Percentiles rank a stretch among this genome's conserved stretches.
These are phyloP conservation scores for Hypomyces rosellus DNA, from an alignment of 2,329 filamentous ascomycete genomes.

Conservation along the genomic window DNA sequence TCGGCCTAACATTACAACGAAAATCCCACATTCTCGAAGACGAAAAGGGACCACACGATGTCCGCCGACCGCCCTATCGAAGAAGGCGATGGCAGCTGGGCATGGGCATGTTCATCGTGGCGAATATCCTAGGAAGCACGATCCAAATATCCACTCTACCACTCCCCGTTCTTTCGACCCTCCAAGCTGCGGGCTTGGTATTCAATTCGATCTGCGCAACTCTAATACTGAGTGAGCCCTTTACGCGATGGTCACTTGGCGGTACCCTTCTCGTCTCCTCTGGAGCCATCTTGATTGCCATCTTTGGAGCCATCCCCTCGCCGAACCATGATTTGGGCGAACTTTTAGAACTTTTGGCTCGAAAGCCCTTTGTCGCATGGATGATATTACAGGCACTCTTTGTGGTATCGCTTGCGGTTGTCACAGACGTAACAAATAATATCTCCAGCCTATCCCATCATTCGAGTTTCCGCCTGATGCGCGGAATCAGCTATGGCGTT, in stretches of 20 bases:
- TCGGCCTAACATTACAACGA: conserved; percentile 91
- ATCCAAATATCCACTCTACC: conserved; percentile 97
- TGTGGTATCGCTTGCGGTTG: conserved; percentile 60
- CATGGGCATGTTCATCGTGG: conserved; percentile 94
- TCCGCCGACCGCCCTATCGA: conserved; percentile 79
- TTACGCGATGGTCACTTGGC: conserved; percentile 86
- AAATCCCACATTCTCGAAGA: conserved; percentile 98
- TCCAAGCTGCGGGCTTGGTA: conserved; percentile 92
- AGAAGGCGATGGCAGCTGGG: conserved; percentile 92
- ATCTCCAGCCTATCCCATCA: conserved; percentile 51
- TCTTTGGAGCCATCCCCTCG: conserved; percentile 89
- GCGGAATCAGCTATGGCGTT: conserved; percentile 81
- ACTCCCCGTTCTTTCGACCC: conserved; percentile 84
- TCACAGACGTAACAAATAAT: conserved; percentile 50
- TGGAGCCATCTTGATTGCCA: conserved; percentile 86
- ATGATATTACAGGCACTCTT: conserved; percentile 74
- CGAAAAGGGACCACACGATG: conserved; percentile 74
- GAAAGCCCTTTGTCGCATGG: conserved; percentile 77
- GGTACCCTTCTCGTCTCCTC: conserved; percentile 82
- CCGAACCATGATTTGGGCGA: conserved; percentile 84
- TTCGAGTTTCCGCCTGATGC: conserved; percentile 63
- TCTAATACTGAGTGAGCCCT: conserved; percentile 84
- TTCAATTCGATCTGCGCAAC: conserved; percentile 99
- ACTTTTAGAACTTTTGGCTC: conserved; percentile 66
- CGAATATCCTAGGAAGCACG: conserved; percentile 89